Evolutionary conservation across 2,329 filamentous ascomycete species (phyloP), one percentile per base, ranked within the genome.

Genomic region (Gliomastix tumulicola): DNA sequence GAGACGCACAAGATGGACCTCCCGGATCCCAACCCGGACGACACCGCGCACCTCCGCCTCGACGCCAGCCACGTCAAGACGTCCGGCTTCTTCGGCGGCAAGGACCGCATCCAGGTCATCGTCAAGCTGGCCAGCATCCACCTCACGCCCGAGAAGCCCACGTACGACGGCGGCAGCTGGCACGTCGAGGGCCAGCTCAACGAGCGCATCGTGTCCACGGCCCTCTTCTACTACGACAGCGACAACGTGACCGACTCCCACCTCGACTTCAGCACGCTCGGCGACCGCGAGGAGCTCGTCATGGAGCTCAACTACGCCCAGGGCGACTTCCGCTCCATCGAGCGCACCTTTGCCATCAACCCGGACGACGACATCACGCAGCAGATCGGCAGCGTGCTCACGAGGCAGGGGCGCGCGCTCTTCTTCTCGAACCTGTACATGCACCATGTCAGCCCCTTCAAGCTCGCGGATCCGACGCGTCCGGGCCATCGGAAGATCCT

Each of bases 121-220:
- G 68, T 80, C 36, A 82, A 82, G 51, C 56, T 84, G 10, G 67
- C 74, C 12, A 76, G 71, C 33, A 74, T 83, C 31, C 65, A 79
- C 20, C 62, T 84, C 1, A 75, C 68, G 0, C 79, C 79, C 0
- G 70, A 74, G 15, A 67, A 74, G 3, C 72, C 78, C 0, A 48
- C 49, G 0, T 82, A 76, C 43, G 53, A 57, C 0, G 70, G 70
- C 13, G 74, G 74, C 1, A 57, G 55, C 2, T 79, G 74, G 68
- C 74, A 78, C 43, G 48, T 74, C 3, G 74, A 78, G 43, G 73
- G 74, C 15, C 59, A 61, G 42, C 44, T 66, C 7, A 83, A 84
- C 45, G 79, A 84, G 52, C 72, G 71, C 43, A 81, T 85, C 25
- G 70, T 68, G 44, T 76, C 76, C 1, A 78, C 76, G 0, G 73